Percentiles rank a stretch among this genome's conserved stretches.
Conservation (phyloP, 163 green algal species). For the Coccomyxa subellipsoidea region DNA sequence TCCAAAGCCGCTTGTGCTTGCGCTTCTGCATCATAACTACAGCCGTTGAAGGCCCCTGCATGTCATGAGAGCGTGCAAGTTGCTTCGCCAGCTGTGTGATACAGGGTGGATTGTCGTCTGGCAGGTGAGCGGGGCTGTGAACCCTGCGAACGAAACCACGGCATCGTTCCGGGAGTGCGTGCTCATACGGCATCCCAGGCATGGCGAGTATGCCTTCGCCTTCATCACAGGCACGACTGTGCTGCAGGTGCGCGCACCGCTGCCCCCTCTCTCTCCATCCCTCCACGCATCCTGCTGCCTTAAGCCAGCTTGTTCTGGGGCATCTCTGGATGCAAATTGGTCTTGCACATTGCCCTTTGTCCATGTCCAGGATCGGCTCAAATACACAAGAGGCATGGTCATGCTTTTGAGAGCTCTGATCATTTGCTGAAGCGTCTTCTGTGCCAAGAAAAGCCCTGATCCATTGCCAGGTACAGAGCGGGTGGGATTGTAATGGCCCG, state of each 20-base stretch:
- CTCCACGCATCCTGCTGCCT: too few species aligned
- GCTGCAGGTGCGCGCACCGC: slow-evolving; percentile 63
- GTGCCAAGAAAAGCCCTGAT: too few species aligned
- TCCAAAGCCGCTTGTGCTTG: too few species aligned
- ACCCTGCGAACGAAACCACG: slow-evolving; percentile 68
- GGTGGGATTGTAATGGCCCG: too few species aligned
- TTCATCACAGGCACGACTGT: slow-evolving; percentile 90
- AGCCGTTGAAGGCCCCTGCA: not conserved
- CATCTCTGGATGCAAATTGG: not conserved
- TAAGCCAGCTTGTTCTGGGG: not conserved
- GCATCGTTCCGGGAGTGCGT: slow-evolving; percentile 67
- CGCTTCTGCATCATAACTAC: not conserved
- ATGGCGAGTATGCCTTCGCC: slow-evolving; percentile 88
- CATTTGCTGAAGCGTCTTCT: slow-evolving; percentile 2
- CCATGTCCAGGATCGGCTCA: too few species aligned
- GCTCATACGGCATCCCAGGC: slow-evolving; percentile 84
- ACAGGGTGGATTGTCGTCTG: not conserved
- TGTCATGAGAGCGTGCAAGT: too few species aligned
- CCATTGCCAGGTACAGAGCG: too few species aligned
- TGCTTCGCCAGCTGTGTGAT: not conserved
- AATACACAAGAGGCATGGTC: too few species aligned
- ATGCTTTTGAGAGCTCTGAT: not conserved
- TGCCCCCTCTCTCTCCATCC: too few species aligned
- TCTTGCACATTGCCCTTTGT: not conserved
- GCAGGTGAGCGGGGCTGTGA: slow-evolving; percentile 75